These are phyloP conservation scores for Fusarium verticillioides DNA, from an alignment of 2,329 filamentous ascomycete genomes.

Conservation along the genomic window DNA sequence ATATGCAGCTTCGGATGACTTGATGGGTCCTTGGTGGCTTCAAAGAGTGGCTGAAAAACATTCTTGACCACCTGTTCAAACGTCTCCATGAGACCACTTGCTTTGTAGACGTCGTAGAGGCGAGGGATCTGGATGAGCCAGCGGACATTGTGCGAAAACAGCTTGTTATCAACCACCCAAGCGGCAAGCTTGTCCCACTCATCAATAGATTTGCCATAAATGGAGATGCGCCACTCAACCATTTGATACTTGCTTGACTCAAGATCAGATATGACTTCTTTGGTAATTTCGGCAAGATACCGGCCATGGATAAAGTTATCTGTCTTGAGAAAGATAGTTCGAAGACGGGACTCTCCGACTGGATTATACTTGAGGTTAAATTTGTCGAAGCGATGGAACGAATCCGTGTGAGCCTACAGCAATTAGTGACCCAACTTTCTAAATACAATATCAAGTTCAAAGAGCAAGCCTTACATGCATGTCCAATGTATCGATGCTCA, in stretches of 20 bases:
- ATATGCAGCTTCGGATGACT: slow-evolving; percentile 93
- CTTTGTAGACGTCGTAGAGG: slow-evolving; percentile 95
- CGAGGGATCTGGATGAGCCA: slow-evolving; percentile 97
- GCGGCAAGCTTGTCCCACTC: slow-evolving; percentile 98
- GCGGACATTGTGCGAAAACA: slow-evolving; percentile 96
- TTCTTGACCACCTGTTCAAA: slow-evolving; percentile 93
- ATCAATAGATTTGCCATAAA: slow-evolving; percentile 90
- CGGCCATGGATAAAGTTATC: slow-evolving; percentile 97
- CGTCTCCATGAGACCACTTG: slow-evolving; percentile 83
- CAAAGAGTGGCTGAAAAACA: slow-evolving; percentile 92
- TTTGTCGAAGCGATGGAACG: slow-evolving; percentile 98
- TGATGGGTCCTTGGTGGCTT: slow-evolving; percentile 87
- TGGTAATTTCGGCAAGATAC: slow-evolving; percentile 96
- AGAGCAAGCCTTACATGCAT: slow-evolving; percentile 80
- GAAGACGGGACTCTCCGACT: slow-evolving; percentile 90
- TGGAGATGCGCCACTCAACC: slow-evolving; percentile 98
- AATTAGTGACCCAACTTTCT: slow-evolving; percentile 9
- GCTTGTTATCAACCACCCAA: slow-evolving; percentile 98
- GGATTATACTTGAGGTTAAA: slow-evolving; percentile 99
- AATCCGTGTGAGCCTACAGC: slow-evolving; percentile 87
- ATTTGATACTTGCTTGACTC: slow-evolving; percentile 99
- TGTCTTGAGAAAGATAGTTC: slow-evolving; percentile 99
- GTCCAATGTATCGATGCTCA: slow-evolving; percentile 97
- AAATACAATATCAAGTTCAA: background rate
- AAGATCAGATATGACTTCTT: slow-evolving; percentile 95